A percentile compares a stretch with the other conserved stretches of the same genome.
phyloP scores from a whole-genome alignment of 2,329 filamentous ascomycete genomes.

The Aureobasidium sp. region DNA sequence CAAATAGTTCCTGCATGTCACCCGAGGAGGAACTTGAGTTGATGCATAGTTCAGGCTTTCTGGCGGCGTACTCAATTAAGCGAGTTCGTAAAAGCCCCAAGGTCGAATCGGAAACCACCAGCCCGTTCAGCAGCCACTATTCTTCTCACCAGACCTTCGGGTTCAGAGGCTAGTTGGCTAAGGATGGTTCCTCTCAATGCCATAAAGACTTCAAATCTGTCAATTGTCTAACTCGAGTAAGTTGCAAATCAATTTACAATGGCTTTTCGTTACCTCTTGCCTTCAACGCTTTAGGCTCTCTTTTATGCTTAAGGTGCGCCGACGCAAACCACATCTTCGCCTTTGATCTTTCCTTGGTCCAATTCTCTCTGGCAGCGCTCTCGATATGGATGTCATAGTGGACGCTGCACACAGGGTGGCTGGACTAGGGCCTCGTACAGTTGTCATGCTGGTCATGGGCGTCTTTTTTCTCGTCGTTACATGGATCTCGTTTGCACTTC shows the following conservation, averaged over 20 bases:
- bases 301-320: neutral
- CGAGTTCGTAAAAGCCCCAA: neutral
- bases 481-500: conserved; percentile 11
- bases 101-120: neutral
- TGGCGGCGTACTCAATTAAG: neutral
- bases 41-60: neutral
- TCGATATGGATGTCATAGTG: neutral
- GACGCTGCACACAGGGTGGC: conserved; percentile 1
- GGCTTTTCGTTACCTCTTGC: neutral
- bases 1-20: neutral
- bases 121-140: neutral
- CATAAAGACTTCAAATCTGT: neutral
- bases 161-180: neutral
- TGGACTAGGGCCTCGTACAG: neutral
- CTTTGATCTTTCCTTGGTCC: neutral
- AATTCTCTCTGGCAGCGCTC: neutral
- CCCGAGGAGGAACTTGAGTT: neutral
- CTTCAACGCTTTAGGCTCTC: neutral
- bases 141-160: neutral
- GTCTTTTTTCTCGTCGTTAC: conserved; percentile 12
- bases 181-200: neutral
- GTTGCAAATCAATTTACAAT: neutral
- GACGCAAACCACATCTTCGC: neutral
- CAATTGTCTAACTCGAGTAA: neutral
- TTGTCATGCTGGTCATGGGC: neutral